Evolutionary conservation across 2,329 filamentous ascomycete genomes (phyloP), one percentile per base, ranked within the genome.

Genomic region (Sarocladiaceae sp.): DNA sequence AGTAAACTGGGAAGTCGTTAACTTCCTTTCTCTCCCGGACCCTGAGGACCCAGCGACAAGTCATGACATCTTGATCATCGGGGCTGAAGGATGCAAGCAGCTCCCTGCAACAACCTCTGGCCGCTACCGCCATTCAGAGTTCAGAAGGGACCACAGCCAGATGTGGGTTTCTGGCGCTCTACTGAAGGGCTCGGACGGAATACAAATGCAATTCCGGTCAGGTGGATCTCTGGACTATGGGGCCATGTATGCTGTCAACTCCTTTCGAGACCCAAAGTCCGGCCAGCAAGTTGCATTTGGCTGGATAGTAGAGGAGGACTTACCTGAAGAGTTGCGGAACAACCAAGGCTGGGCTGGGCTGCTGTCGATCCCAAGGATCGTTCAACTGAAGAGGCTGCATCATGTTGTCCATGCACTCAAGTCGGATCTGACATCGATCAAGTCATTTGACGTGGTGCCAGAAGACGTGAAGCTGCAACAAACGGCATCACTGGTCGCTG

Each of bases 251-350:
- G 40, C 40, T n/a, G 22, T 22, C 40, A 44, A 44, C 40, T 44
- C 40, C 22, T 44, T 44, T n/a, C 40, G 28, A 12, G 40, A 44
- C 40, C 40, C 40, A 10, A 44, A 44, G 17, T 12, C 40, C n/a
- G 3, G 6, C 20, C 22, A 44, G 23, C 40, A 44, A 28, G 22
- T 44, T n/a, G 23, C 23, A 3, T 44, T 44, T 26, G 40, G 40
- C 10, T 44, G 40, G 40, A 44, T 44, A 8, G 40, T 44, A n/a
- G 40, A 44, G 22, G 40, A 44, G 13, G 40, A 44, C 15, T 23
- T 44, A 15, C 15, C 40, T 10, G 13, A 4, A n/a, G 40, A 44
- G 22, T n/a, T 26, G 22, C 25, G 18, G 40, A 26, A 25, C 4
- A 6, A 12, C 4, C 40, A 44, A 26, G 40, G 40, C 3, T 44